phyloP scores from a whole-genome alignment of 2,329 filamentous ascomycete species.

The Zymoseptoria passerinii region DNA sequence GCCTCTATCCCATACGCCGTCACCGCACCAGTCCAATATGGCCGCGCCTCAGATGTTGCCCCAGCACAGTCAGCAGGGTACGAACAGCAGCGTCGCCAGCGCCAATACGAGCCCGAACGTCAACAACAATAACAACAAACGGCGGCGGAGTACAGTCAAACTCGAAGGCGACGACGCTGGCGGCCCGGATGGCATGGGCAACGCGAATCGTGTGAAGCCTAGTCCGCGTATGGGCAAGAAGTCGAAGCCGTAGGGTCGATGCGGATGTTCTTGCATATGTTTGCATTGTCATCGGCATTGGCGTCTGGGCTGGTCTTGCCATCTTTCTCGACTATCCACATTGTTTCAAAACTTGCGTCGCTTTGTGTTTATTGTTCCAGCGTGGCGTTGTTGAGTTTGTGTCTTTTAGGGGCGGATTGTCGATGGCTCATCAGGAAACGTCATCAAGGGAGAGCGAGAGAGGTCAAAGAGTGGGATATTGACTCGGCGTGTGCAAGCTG shows the following conservation, averaged over 20 bases:
- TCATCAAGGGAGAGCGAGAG: neutral
- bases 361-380: neutral
- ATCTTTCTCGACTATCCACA: neutral
- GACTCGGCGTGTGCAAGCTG: neutral
- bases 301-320: neutral
- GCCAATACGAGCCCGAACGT: conserved; percentile 51
- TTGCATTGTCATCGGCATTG: neutral
- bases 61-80: conserved; percentile 49
- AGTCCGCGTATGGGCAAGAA: conserved; percentile 39
- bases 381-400: neutral
- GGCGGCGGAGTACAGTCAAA: conserved; percentile 53
- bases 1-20: conserved; percentile 35
- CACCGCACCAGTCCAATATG: conserved; percentile 38
- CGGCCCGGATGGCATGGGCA: conserved; percentile 29
- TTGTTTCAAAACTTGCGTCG: neutral
- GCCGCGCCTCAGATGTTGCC: conserved; percentile 46
- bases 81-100: conserved; percentile 48
- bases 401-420: neutral
- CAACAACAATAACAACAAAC: conserved; percentile 54
- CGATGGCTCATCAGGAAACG: neutral
- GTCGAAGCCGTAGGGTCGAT: conserved; percentile 18
- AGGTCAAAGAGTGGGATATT: neutral
- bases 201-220: conserved; percentile 42
- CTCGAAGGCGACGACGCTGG: conserved; percentile 47
- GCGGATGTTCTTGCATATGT: neutral